Conservation (phyloP, 441 rosid genomes). For the Capsella rubella region DNA sequence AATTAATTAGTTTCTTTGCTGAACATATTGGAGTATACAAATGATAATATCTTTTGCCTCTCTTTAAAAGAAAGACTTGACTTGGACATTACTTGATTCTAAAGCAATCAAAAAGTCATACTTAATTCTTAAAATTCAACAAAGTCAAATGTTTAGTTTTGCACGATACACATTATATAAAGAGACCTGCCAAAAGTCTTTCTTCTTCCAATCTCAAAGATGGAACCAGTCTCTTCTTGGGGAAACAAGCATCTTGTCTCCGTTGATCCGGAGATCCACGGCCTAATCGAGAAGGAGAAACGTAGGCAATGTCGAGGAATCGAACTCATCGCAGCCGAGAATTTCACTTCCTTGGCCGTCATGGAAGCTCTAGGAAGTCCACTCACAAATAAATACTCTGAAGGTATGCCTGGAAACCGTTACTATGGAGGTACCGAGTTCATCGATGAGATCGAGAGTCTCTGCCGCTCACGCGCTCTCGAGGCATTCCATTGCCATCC, state of each 20-base stretch:
- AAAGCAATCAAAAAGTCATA: background rate
- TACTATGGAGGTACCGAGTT: constrained; percentile 91
- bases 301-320: constrained; percentile 93
- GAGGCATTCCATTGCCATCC: constrained; percentile 70
- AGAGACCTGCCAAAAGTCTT: background rate
- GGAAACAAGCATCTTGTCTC: constrained; percentile 65
- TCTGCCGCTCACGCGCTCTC: constrained; percentile 87
- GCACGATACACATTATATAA: background rate
- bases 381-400: constrained; percentile 94
- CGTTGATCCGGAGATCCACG: constrained; percentile 86
- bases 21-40: background rate
- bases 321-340: constrained; percentile 98
- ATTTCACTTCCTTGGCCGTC: constrained; percentile 97
- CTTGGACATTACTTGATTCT: background rate
- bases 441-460: constrained; percentile 89
- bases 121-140: background rate
- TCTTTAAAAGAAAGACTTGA: background rate
- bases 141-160: background rate
- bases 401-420: constrained; percentile 95
- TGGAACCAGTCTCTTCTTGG: constrained; percentile 85
- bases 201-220: constrained; percentile 6
- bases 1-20: background rate
- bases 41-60: background rate
- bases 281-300: constrained; percentile 94
- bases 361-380: constrained; percentile 95